A percentile compares a stretch with the other conserved stretches of the same genome.
Conservation (phyloP, 345 rosid species). For the Isatis tinctoria region DNA sequence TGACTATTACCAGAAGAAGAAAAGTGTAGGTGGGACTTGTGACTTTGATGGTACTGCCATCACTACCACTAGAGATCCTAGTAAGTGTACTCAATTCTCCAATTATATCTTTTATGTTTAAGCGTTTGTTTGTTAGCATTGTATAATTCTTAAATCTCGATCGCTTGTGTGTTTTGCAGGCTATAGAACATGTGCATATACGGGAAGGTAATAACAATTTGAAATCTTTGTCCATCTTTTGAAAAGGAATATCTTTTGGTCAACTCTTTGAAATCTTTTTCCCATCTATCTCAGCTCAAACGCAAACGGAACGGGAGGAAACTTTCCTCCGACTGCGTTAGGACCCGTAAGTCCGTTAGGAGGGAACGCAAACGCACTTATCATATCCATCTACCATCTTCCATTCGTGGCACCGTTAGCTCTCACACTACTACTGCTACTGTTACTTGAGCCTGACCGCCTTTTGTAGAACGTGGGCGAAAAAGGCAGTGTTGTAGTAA, state of each 20-base stretch:
- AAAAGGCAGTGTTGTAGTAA: conserved; percentile 12
- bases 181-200: conserved; percentile 57
- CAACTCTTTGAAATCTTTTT: not conserved
- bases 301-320: conserved; percentile 36
- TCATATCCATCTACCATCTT: conserved; percentile 26
- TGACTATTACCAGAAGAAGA: conserved; percentile 86
- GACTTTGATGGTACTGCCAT: conserved; percentile 81
- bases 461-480: conserved; percentile 3
- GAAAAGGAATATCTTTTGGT: not conserved
- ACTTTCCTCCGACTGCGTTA: conserved; percentile 47
- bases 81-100: conserved; percentile 38
- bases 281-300: conserved; percentile 37
- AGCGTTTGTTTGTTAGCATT: not conserved
- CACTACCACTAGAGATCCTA: conserved; percentile 59
- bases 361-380: conserved; percentile 35
- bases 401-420: conserved; percentile 35
- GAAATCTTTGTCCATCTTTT: not conserved
- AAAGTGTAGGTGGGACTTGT: conserved; percentile 71
- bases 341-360: conserved; percentile 63
- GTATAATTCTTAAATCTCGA: not conserved
- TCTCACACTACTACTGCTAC: conserved; percentile 26
- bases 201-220: conserved; percentile 75
- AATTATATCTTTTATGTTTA: not conserved
- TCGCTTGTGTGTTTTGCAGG: conserved; percentile 46
- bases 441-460: conserved; percentile 17